Base-by-base conservation (phyloP, 371 early-diverging fungal genomes). In the Apophysomyces sp. region DNA sequence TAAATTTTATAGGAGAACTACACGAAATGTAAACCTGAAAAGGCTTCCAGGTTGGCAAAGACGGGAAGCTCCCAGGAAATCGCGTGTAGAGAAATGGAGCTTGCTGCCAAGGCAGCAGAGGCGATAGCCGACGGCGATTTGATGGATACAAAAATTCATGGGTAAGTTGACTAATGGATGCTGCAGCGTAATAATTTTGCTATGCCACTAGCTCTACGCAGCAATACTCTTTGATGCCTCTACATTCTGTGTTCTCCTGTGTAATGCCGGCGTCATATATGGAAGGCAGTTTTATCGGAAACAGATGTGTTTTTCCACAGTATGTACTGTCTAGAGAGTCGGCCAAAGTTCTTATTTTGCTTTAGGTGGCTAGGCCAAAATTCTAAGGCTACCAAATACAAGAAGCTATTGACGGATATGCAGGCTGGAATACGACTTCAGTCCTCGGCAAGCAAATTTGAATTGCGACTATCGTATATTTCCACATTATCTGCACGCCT, bases 141-240 rank as follows among this genome's bases (percentile, higher is more conserved):
- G 2, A 86, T 99, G 9, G 96, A 94, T 58, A 71, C 63, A 7
- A 79, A 82, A 66, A 94, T 98, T 62, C 89, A 92, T 58, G 89
- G 92, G 90, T 90, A 83, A 58, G 64, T 37, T 30, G 26, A 40
- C 21, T 16, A 55, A 11, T 21, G 1, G 29, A 5, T 39, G 29
- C 44, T 60, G 26, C 27, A 71, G 70, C 27, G 6, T 13, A 6
- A 1, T 26, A 34, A 36, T 58, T 16, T 32, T 52, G 13, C 5
- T 24, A 41, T 52, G 26, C 6, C 2, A 71, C 27, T 61, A 84
- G 71, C 62, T 63, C 81, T 11, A 73, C 85, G 12, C 93, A 95
- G 66, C 90, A 96, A 55, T 99, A 95, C 92, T 86, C 89, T 3
- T 80, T 99, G 18, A 88, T 97, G 90, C 96, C 95, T 24, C 80